These are phyloP conservation scores for Fraxinus latifolia DNA, from an alignment of 305 asterid genomes.

Conservation along the genomic window DNA sequence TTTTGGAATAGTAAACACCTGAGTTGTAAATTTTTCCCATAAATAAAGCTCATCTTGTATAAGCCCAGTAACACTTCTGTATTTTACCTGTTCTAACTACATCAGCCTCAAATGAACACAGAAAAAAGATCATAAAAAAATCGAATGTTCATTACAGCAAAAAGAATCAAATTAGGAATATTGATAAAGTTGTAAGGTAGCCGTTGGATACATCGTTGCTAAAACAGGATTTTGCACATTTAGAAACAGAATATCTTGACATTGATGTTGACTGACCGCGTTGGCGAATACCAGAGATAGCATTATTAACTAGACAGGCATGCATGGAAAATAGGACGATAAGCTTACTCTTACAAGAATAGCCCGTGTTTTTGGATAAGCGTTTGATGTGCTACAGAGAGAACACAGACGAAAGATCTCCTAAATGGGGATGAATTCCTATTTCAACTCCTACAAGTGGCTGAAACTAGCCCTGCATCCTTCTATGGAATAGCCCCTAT, in stretches of 20 bases:
- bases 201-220: neutral
- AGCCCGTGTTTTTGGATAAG: slow-evolving; percentile 13
- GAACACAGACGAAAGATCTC: slow-evolving; percentile 26
- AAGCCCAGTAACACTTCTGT: neutral
- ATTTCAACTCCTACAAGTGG: slow-evolving; percentile 31
- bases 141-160: neutral
- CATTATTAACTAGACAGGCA: neutral
- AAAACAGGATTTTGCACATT: neutral
- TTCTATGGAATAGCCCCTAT: slow-evolving; percentile 38
- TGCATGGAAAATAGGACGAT: neutral
- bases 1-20: no score
- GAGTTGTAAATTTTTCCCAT: no score
- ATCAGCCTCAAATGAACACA: neutral
- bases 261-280: neutral
- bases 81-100: neutral
- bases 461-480: slow-evolving; percentile 25
- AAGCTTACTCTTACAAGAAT: slow-evolving; percentile 20
- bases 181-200: neutral
- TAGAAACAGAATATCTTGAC: neutral
- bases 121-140: neutral
- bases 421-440: slow-evolving; percentile 25
- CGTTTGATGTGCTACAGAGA: slow-evolving; percentile 28
- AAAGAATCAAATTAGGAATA: neutral
- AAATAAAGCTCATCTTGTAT: neutral
- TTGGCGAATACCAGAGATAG: neutral